Evolutionary conservation across 306 rosid genomes (phyloP).

Genomic region (Citrullus amarus): DNA sequence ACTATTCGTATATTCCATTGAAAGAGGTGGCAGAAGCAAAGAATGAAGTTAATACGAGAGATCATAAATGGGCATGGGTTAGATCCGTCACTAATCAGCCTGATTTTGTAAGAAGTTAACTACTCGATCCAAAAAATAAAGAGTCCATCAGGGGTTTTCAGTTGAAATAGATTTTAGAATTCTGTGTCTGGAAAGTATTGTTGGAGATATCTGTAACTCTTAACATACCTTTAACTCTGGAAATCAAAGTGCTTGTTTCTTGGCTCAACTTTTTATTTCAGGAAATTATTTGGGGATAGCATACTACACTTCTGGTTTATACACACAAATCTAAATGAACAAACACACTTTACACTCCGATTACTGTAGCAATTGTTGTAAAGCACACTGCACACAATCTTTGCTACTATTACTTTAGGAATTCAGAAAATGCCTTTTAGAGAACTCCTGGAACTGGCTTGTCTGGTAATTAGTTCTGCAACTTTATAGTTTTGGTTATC

Average conservation of each 20-base stretch:
- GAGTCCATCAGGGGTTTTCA: not conserved
- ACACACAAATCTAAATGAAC: not conserved
- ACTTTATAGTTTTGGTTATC: not conserved
- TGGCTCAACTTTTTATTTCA: not conserved
- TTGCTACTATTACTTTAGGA: not conserved
- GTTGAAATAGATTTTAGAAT: not conserved
- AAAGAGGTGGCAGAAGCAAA: constrained; percentile 59
- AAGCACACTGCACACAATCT: not conserved
- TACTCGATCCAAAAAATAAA: no score
- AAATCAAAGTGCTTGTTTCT: not conserved
- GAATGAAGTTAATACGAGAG: constrained; percentile 42
- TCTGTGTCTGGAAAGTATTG: not conserved
- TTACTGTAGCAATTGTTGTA: not conserved
- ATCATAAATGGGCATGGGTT: constrained; percentile 90
- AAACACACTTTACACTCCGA: not conserved
- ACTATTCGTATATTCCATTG: constrained; percentile 66
- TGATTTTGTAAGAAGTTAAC: constrained; percentile 37
- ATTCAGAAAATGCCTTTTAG: not conserved
- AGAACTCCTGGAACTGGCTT: not conserved
- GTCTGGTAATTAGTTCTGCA: not conserved
- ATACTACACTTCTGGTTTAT: not conserved
- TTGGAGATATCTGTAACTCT: not conserved
- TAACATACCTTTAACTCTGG: not conserved
- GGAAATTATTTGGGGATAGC: not conserved
- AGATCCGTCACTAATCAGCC: constrained; percentile 83